Evolutionary conservation across 306 rosid genomes (phyloP), one percentile per base, ranked within the genome.

Genomic region (Rubus parviflorus): DNA sequence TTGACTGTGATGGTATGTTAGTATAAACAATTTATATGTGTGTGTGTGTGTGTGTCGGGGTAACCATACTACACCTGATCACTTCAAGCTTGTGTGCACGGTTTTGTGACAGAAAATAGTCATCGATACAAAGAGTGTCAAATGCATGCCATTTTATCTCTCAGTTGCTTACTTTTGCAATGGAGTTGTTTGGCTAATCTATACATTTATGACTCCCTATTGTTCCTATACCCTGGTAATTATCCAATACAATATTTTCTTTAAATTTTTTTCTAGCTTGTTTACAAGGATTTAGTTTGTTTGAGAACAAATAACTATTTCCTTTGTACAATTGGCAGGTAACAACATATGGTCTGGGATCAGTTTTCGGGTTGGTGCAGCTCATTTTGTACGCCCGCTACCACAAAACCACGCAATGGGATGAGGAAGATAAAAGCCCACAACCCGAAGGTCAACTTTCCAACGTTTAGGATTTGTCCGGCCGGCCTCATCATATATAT

Each of bases 91-190:
- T 25, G 48, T 45, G 48, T 6, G 7, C n/a, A n/a, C n/a, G 48
- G 8, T 35, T 2, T 81, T 72, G 9, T 84, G 70, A 84, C 89
- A 93, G 98, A 83, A 72, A 56, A 87, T 85, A 73, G 98, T 91
- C 17, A 87, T 93, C 52, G 84, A 35, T 75, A 88, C 86, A 1
- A 88, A 88, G 81, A 93, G 97, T 6, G 97, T 91, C 37, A 85
- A 86, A 40, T 89, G 77, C 70, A 93, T 91, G 97, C 97, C 97
- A 23, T 88, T 91, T 54, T 81, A 86, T 77, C 97, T 93, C 15
- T 91, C 98, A 20, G 3, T 91, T 30, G 41, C 91, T 19, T 85
- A 85, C 83, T 85, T 88, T 35, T 83, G 81, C 4, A 90, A 85
- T 82, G 93, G 93, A 20, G 8, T 48, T 25, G 22, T 72, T 20